These are phyloP conservation scores for Colletotrichum horii DNA, from an alignment of 2,329 filamentous ascomycete genomes.

Conservation along the genomic window DNA sequence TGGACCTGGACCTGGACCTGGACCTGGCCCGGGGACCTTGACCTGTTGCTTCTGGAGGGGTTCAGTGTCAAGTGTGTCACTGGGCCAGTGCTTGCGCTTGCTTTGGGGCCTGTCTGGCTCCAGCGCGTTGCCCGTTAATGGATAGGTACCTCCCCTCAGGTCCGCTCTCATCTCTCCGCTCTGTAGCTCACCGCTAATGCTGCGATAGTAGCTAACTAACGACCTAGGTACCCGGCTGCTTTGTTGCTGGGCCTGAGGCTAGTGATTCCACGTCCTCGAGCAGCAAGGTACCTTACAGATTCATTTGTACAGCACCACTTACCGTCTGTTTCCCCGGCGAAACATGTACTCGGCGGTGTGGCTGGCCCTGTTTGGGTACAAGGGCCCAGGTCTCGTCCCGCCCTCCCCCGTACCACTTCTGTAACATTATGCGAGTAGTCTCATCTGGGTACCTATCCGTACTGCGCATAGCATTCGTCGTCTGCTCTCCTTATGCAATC, in stretches of 20 bases:
- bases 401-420: slow-evolving; percentile 16
- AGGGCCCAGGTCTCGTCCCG: slow-evolving; percentile 15
- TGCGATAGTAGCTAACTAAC: background rate
- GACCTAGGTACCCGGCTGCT: background rate
- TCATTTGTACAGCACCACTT: background rate
- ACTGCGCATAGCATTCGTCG: background rate
- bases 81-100: slow-evolving; percentile 14
- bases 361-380: slow-evolving; percentile 4
- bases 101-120: slow-evolving; percentile 11
- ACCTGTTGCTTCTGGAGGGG: slow-evolving; percentile 13
- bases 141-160: background rate
- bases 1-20: background rate
- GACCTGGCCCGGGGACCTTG: background rate
- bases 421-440: slow-evolving; percentile 19
- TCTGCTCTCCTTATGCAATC: slow-evolving; percentile 5
- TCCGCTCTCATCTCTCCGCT: slow-evolving; percentile 17
- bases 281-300: background rate
- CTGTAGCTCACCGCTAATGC: slow-evolving; percentile 18
- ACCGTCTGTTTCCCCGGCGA: background rate
- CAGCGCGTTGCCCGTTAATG: slow-evolving; percentile 8
- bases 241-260: background rate
- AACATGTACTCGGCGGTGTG: slow-evolving; percentile 13
- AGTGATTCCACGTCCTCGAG: background rate
- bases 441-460: background rate
- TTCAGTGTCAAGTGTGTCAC: slow-evolving; percentile 20